Evolutionary conservation across 305 asterid genomes (phyloP).

Genomic region (Fraxinus floribunda): DNA sequence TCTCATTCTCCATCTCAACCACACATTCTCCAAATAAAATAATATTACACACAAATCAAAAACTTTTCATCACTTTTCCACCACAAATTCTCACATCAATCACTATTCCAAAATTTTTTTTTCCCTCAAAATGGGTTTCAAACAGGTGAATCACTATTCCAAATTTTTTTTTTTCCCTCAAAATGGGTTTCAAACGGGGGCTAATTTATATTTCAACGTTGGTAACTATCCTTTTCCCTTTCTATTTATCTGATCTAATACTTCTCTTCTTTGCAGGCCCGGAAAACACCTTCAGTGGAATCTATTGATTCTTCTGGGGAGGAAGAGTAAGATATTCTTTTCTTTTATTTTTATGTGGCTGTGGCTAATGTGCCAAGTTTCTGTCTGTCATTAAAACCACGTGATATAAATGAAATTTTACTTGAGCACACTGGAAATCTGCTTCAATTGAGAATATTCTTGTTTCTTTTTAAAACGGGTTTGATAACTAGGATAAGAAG

Average conservation of each 20-base stretch:
- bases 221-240: slow-evolving; percentile 7
- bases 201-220: background rate
- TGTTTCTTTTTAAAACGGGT: background rate
- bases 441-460: slow-evolving; percentile 1
- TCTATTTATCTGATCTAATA: slow-evolving; percentile 23
- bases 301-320: slow-evolving; percentile 94
- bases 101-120: too few species aligned
- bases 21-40: too few species aligned
- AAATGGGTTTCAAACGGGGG: too few species aligned
- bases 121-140: too few species aligned
- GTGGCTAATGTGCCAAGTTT: slow-evolving; percentile 3
- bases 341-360: slow-evolving; percentile 19
- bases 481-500: background rate
- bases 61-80: too few species aligned
- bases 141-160: too few species aligned
- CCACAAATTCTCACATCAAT: too few species aligned
- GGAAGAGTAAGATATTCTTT: slow-evolving; percentile 79
- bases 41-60: too few species aligned
- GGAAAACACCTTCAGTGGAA: slow-evolving; percentile 73
- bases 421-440: background rate
- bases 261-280: slow-evolving; percentile 52
- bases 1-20: too few species aligned
- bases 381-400: background rate
- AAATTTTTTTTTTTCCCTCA: too few species aligned
- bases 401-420: background rate